Evolutionary conservation across 371 early-diverging fungal genomes (phyloP), one percentile per base, ranked within the genome.

Genomic region (Mortierella sp.): DNA sequence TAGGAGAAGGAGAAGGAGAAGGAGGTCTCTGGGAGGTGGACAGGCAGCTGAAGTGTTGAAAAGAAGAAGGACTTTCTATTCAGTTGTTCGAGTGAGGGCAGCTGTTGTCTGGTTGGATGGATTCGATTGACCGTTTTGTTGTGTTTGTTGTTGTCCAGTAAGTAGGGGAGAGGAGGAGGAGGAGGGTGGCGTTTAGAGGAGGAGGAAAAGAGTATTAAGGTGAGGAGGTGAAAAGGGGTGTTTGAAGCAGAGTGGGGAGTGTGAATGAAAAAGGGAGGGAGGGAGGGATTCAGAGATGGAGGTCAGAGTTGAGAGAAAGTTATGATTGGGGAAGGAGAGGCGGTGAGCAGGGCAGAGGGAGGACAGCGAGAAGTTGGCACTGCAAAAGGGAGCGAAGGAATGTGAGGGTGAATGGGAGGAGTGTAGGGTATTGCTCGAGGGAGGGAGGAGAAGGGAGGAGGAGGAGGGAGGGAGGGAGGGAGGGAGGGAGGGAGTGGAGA

Each of bases 21-120:
- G 1, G 21, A 41, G 11, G 14, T 8, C 44, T n/a, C 35, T n/a
- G 27, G 21, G 35, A 32, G 5, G 46, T 78, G 2, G 58, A 21
- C 1, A 29, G 41, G 54, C 10, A n/a, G 43, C 7, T 7, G 21
- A 35, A 35, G 70, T 43, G 4, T 24, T 29, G 24, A 58, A 38
- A 41, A 65, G 76, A 75, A 73, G 75, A 74, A 43, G 35, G 78
- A 74, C 18, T 29, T 78, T 78, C 74, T 78, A 78, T 56, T 72
- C 63, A 16, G 16, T 32, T 51, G 18, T 60, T 56, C 16, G 4
- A 38, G 38, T 38, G 38, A 68, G 38, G 41, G 18, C 7, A 1
- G 63, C 18, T 63, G 63, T 41, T 68, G 65, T 65, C 21, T 51
- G 51, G 51, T 51, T 51, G 21, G 51, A 51, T 51, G 51, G 16